phyloP scores from a whole-genome alignment of 192 early-diverging fungal genomes.

The Phycomyces nitens region DNA sequence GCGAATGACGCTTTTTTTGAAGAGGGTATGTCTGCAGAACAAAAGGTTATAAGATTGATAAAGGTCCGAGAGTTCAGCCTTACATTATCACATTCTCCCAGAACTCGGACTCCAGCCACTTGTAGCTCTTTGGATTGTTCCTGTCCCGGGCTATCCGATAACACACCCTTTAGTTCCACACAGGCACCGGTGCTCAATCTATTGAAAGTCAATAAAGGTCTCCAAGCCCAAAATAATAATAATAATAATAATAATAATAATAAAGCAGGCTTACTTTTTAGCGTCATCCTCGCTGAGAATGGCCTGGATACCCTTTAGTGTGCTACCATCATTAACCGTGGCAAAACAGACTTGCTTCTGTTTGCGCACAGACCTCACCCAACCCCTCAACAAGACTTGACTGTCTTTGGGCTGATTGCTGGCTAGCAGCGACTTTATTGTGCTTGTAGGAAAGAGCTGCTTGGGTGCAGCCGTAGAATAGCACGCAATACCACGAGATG shows the following conservation, averaged over 20 bases:
- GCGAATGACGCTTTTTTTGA: slow-evolving; percentile 76
- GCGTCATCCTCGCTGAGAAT: slow-evolving; percentile 49
- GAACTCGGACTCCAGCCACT: slow-evolving; percentile 46
- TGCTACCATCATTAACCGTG: slow-evolving; percentile 76
- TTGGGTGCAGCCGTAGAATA: slow-evolving; percentile 3
- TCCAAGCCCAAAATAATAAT: too few relatives aligned
- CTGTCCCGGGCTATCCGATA: slow-evolving; percentile 64
- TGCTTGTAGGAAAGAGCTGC: slow-evolving; percentile 21
- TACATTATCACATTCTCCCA: slow-evolving; percentile 59
- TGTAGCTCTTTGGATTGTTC: slow-evolving; percentile 73
- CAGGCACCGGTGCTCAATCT: slow-evolving; percentile 70
- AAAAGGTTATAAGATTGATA: background rate
- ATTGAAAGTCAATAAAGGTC: too few relatives aligned
- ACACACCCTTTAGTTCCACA: slow-evolving; percentile 64
- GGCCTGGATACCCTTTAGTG: slow-evolving; percentile 66
- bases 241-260: too few relatives aligned
- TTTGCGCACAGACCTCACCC: slow-evolving; percentile 78
- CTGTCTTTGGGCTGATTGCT: background rate
- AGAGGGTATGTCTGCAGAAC: slow-evolving; percentile 67
- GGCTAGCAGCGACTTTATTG: slow-evolving; percentile 19
- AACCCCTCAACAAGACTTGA: slow-evolving; percentile 60
- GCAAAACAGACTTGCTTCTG: slow-evolving; percentile 80
- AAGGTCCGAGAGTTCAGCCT: too few relatives aligned
- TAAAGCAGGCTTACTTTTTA: slow-evolving; percentile 59
- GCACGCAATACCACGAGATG: background rate